Conservation (phyloP, 1,284 basidiomycete genomes). For the Cryptococcus maquisensis region DNA sequence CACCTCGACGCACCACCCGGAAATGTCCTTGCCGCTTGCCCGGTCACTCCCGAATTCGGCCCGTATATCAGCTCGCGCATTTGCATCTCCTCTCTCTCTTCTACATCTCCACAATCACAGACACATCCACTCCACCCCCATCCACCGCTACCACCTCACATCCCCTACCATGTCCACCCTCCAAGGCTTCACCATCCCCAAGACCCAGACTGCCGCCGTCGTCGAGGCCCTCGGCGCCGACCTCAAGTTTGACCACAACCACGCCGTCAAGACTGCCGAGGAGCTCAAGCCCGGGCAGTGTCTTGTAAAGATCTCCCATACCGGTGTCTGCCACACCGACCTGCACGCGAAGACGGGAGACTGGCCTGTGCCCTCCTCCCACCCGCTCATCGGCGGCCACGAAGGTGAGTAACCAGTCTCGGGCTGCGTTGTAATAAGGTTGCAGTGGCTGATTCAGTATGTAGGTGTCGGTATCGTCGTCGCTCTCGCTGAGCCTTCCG, state of each 20-base stretch:
- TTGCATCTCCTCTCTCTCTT: too few relatives aligned
- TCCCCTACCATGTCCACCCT: not conserved
- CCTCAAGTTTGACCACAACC: conserved; percentile 33
- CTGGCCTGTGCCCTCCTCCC: conserved; percentile 64
- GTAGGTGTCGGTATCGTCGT: conserved; percentile 56
- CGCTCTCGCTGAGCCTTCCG: conserved; percentile 67
- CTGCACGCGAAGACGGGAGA: conserved; percentile 64
- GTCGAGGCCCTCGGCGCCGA: conserved; percentile 51
- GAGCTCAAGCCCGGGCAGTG: conserved; percentile 74
- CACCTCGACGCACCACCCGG: too few relatives aligned
- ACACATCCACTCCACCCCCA: too few relatives aligned
- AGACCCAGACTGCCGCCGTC: conserved; percentile 61
- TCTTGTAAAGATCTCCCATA: conserved; percentile 69
- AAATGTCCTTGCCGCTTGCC: too few relatives aligned
- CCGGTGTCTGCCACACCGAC: conserved; percentile 51
- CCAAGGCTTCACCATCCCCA: conserved; percentile 53
- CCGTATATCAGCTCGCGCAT: too few relatives aligned
- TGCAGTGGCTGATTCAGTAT: not conserved
- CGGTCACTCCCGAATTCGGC: too few relatives aligned
- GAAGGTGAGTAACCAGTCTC: conserved; percentile 18
- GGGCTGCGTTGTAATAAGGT: not conserved
- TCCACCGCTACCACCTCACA: too few relatives aligned
- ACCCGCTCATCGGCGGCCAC: conserved; percentile 68
- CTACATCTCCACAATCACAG: too few relatives aligned
- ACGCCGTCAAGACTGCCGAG: conserved; percentile 57